Conservation (phyloP, 2,329 filamentous ascomycete genomes). For the Esteya vermicola region DNA sequence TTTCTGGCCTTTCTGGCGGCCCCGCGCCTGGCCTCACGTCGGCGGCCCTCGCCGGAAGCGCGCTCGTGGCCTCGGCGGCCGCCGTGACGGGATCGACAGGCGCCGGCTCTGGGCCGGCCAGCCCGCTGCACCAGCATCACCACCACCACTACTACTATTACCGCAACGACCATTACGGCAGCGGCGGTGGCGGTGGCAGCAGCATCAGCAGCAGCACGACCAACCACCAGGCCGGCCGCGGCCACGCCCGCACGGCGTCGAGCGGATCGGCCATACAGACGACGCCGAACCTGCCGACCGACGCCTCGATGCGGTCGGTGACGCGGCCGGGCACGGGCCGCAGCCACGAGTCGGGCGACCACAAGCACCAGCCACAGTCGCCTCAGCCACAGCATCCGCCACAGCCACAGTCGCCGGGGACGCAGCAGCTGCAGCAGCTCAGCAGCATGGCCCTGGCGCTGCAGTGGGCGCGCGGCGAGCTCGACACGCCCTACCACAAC, state of each 20-base stretch:
- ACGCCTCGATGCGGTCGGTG: conserved; percentile 26
- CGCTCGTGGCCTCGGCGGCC: neutral
- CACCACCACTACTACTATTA: conserved; percentile 31
- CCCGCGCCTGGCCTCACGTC: too few relatives aligned
- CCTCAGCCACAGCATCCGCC: neutral
- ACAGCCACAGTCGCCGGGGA: conserved; percentile 11
- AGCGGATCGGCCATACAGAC: conserved; percentile 37
- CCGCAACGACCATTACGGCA: conserved; percentile 34
- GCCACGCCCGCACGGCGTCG: conserved; percentile 17
- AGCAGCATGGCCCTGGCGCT: conserved; percentile 21
- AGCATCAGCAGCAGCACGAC: too few relatives aligned
- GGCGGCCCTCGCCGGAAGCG: conserved; percentile 11
- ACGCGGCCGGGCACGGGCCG: conserved; percentile 45
- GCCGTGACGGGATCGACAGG: neutral
- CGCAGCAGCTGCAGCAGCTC: conserved; percentile 36
- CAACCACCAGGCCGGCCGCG: conserved; percentile 14
- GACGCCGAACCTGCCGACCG: conserved; percentile 31
- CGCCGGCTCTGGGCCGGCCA: neutral
- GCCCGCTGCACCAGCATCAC: neutral
- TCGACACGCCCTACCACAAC: conserved; percentile 41
- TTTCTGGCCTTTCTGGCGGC: too few relatives aligned
- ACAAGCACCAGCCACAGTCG: conserved; percentile 9
- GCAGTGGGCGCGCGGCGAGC: conserved; percentile 27
- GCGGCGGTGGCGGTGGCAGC: too few relatives aligned
- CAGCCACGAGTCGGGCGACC: conserved; percentile 35